A percentile compares a stretch with the other conserved stretches of the same genome.
Evolutionary conservation across 441 rosid species (phyloP).

Genomic region (Populus hybrid): DNA sequence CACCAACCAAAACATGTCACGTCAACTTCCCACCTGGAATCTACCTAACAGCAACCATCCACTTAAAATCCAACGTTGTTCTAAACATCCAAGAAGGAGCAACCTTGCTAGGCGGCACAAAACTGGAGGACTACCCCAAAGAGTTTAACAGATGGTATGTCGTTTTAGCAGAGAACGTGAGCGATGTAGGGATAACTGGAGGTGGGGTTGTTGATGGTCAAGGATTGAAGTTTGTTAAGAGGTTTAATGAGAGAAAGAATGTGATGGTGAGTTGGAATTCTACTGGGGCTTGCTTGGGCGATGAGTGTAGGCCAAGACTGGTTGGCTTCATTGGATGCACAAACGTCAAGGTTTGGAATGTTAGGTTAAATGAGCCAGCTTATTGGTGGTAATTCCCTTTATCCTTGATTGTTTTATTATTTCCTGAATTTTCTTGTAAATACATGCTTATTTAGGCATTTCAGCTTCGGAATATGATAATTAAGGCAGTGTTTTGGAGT

Average conservation of each 20-base stretch:
- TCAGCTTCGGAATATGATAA: too few species aligned
- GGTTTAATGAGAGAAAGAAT: conserved; percentile 62
- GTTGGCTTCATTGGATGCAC: conserved; percentile 66
- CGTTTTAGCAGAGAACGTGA: conserved; percentile 66
- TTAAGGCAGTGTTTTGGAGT: too few species aligned
- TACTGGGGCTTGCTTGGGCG: conserved; percentile 72
- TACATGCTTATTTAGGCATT: too few species aligned
- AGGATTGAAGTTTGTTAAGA: conserved; percentile 63
- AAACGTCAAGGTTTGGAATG: conserved; percentile 62
- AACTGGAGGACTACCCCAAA: conserved; percentile 57
- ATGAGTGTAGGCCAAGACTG: conserved; percentile 80
- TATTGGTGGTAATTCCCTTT: conserved; percentile 66
- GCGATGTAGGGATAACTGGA: conserved; percentile 78
- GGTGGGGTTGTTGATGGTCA: conserved; percentile 87
- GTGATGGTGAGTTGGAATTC: conserved; percentile 92
- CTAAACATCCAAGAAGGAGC: conserved; percentile 61
- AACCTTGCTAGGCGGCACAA: conserved; percentile 62
- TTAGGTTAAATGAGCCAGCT: conserved; percentile 59
- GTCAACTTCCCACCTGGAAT: conserved; percentile 67
- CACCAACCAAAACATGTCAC: conserved; percentile 40
- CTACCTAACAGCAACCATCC: conserved; percentile 40
- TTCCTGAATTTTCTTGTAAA: too few species aligned
- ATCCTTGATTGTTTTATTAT: not conserved
- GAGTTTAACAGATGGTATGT: conserved; percentile 67
- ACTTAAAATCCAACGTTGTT: conserved; percentile 48